Base-by-base conservation (phyloP, 2,329 filamentous ascomycete genomes). In the Domatiomyces globalis region DNA sequence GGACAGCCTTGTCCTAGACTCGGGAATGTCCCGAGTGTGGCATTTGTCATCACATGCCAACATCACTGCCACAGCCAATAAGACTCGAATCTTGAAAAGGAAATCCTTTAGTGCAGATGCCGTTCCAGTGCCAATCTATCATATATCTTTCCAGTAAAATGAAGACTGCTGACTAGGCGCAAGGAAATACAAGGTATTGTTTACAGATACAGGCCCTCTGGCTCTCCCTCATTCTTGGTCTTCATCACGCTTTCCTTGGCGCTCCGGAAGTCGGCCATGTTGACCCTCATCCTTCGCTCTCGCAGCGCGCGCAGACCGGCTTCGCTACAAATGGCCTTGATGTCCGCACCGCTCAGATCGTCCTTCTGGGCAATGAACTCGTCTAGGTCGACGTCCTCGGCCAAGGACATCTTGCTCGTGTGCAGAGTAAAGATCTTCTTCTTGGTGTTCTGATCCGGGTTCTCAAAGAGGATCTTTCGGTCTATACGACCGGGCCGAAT, bases 341-440 rank as follows among this genome's bases (percentile, higher is more conserved):
- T 96, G 70, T 98, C 92, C 36, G 92, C 92, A 69, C 92, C 92
- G 4, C 86, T 94, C 6, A 98, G 76, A 63, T 98, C 94, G 63
- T 98, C 92, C 77, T 98, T 98, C 69, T 96, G 90, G 58, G 82
- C 89, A 67, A 98, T 95, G 65, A 98, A 96, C 71, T 98, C 92
- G 62, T 98, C 92, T 45, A 98, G 76, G 57, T 98, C 94, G n/a
- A 98, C 92, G 60, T 98, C 94, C 55, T 90, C 84, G 62, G 87
- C 87, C 43, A 98, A 77, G 49, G 81, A 95, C 92, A 98, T 98
- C 79, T 98, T 98, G 66, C 86, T 94, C 2, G 92, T 98, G 72
- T 98, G 92, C 5, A 98, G 80, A 12, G 85, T 89, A 71, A 98
- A 98, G 66, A 98, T 98, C 83, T 98, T 98, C 76, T 90, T 79